Base-by-base conservation (phyloP, 345 rosid species). In the Rhodomyrtus tomentosa region DNA sequence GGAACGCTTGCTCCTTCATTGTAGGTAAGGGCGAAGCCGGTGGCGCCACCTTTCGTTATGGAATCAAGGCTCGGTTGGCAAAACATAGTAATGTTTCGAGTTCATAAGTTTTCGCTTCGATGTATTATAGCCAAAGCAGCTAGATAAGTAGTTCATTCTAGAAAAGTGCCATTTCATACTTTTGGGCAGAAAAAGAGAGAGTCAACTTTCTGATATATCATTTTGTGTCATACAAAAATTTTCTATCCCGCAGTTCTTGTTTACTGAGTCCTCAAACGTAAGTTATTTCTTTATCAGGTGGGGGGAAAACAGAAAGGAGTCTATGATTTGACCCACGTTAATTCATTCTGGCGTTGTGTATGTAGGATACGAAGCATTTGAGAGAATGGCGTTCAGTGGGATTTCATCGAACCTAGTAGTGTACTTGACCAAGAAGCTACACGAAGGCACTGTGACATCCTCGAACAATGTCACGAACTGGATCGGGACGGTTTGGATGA, bases 391-490 rank as follows among this genome's bases (percentile, higher is more conserved):
- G 20, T 84, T 48, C 83, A 89, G 92, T 52, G 96, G 98, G 48
- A 92, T 94, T 85, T 92, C 91, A 52, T 82, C 95, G 56, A 94
- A 94, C 84, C 72, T 74, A n/a, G 85, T 74, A 32, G 29, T 50
- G 50, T 84, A 72, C 49, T 13, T 84, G 59, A 48, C 92, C 2
- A 74, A 16, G 24, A 87, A 90, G 82, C 88, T 94, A 5, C 93
- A 89, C 4, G 72, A 92, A 87, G 95, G 95, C 49, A 94, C 96
- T 2, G 96, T 94, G 2, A 58, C 84, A 59, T 88, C 96, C 7
- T 29, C 95, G 25, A 94, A 92, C 85, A 93, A 88, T 82, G 98
- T 92, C 82, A 94, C 92, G 82, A 91, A 90, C 88, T 94, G 93
- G 93, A 84, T 32, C 22, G 96, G 96, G 0, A 91, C 96, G 0